These are phyloP conservation scores for Mucor plumbeus DNA, from an alignment of 371 early-diverging fungal genomes.

Conservation along the genomic window DNA sequence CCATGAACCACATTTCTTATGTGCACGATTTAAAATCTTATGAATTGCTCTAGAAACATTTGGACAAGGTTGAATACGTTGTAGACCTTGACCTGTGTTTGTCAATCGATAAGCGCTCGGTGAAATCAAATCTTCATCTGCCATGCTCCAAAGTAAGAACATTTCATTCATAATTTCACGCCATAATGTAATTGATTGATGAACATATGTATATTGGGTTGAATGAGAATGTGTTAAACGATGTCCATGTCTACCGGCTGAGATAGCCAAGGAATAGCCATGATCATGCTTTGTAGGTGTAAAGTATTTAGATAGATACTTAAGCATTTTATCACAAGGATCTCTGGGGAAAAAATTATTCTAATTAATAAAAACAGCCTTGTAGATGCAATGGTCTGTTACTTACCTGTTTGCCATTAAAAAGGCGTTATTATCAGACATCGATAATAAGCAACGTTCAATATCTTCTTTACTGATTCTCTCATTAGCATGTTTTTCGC, in stretches of 20 bases:
- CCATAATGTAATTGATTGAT: slow-evolving; percentile 94
- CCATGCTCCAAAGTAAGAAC: slow-evolving; percentile 93
- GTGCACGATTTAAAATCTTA: slow-evolving; percentile 83
- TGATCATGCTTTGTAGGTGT: slow-evolving; percentile 60
- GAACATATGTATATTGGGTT: slow-evolving; percentile 91
- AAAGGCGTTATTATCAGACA: slow-evolving; percentile 96
- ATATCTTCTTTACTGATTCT: slow-evolving; percentile 70
- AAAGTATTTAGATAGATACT: slow-evolving; percentile 76
- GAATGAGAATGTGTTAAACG: slow-evolving; percentile 91
- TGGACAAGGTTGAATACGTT: slow-evolving; percentile 86
- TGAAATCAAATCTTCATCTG: slow-evolving; percentile 88
- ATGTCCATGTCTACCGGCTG: slow-evolving; percentile 83
- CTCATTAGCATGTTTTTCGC: slow-evolving; percentile 76
- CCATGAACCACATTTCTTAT: slow-evolving; percentile 84
- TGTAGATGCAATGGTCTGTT: no score
- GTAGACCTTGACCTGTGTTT: slow-evolving; percentile 97
- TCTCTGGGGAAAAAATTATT: slow-evolving; percentile 58
- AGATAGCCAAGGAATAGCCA: slow-evolving; percentile 85
- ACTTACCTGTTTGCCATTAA: slow-evolving; percentile 77
- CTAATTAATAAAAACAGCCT: neutral
- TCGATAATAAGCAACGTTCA: slow-evolving; percentile 86
- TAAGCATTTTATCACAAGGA: slow-evolving; percentile 94
- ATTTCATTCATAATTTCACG: slow-evolving; percentile 95
- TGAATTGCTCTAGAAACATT: slow-evolving; percentile 85
- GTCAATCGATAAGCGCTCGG: slow-evolving; percentile 81